Evolutionary conservation across 2,329 filamentous ascomycete species (phyloP).

Genomic region (Fusarium continuum): DNA sequence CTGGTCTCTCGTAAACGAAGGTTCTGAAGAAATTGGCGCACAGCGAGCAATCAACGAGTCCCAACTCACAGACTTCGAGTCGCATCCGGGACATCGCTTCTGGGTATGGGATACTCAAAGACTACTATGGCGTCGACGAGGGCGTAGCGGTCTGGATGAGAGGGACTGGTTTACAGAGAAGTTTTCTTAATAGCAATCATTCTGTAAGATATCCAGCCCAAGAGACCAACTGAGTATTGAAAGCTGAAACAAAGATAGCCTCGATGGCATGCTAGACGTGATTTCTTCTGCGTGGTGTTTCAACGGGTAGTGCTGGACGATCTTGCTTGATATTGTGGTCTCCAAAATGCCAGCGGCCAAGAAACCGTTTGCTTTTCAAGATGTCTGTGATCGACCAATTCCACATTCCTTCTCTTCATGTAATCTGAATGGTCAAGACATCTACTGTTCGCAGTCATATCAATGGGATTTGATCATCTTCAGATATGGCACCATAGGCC

Average conservation of each 20-base stretch:
- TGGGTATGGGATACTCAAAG: slow-evolving; percentile 24
- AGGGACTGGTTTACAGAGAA: slow-evolving; percentile 20
- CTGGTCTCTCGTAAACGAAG: neutral
- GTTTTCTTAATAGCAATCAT: neutral
- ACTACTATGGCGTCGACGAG: slow-evolving; percentile 15
- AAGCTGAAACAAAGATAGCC: neutral
- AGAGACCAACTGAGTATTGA: neutral
- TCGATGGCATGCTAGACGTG: neutral
- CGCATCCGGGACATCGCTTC: slow-evolving; percentile 7
- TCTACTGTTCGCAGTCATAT: too few relatives aligned
- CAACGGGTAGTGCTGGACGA: too few relatives aligned
- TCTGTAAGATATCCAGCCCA: neutral
- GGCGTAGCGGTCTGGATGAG: neutral
- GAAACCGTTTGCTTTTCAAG: too few relatives aligned
- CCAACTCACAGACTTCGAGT: slow-evolving; percentile 8
- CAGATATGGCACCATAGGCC: neutral
- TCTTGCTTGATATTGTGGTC: too few relatives aligned
- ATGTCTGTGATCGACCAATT: too few relatives aligned
- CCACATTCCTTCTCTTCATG: too few relatives aligned
- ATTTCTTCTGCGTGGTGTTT: too few relatives aligned
- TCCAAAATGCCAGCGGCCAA: too few relatives aligned
- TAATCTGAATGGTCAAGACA: neutral
- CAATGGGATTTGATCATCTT: too few relatives aligned
- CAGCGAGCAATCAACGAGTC: neutral
- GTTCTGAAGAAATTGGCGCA: neutral